Evolutionary conservation across 2,329 filamentous ascomycete species (phyloP), one percentile per base, ranked within the genome.

Genomic region (Pseudocercospora cruenta): DNA sequence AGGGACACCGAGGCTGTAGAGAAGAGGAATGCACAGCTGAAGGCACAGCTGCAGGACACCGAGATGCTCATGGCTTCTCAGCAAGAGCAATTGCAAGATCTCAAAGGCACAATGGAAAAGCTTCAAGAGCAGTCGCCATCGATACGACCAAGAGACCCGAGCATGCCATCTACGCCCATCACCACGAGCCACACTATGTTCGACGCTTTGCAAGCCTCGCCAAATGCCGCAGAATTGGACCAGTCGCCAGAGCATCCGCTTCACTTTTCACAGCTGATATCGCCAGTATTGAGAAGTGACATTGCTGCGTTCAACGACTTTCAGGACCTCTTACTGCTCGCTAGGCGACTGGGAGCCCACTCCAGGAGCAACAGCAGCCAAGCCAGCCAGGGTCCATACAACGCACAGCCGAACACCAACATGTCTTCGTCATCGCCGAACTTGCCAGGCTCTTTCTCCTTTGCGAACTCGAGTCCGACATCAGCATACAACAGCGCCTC

Each of bases 101-200:
- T 99, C 69, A 99, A 99, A 80, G 84, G 87, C 21, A 93, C 97
- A 69, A 92, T 99, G 88, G 93, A 97, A 79, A 89, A 90, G 73
- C 92, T 97, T 88, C 84, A 87, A 12, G 92, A 71, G 86, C 85
- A 67, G 91, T 95, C 71, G 91, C 96, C 71, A 85, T 87, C 70
- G 86, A 89, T 58, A 8, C 66, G 71, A 51, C 33, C 55, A 14
- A 58, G 10, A 9, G 91, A 92, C 9, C 78, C 81, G 19, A 88
- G 88, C 14, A 86, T 91, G 8, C 93, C 93, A 1, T 92, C 92
- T 0, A 97, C 94, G 1, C 94, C 94, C 0, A 90, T 89, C 8
- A 82, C 90, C 58, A 78, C 79, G 1, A 80, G 81, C 9, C 80
- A 83, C 12, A 88, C 87, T 76, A 81, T 85, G 19, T 87, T 91